Evolutionary conservation across 2,329 filamentous ascomycete species (phyloP), one percentile per base, ranked within the genome.

Genomic region (Emergomyces africanus): DNA sequence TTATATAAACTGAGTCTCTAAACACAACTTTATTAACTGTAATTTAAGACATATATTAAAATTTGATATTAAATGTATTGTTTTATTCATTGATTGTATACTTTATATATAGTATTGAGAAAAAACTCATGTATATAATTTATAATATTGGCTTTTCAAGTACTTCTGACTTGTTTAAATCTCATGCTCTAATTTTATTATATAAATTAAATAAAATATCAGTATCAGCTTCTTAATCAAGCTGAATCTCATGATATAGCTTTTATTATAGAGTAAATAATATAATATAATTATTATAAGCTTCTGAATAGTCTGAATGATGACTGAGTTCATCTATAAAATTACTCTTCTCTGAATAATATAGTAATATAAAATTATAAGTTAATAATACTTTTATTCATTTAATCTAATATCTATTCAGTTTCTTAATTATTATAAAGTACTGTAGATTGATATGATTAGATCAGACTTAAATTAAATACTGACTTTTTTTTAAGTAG

Each of bases 361-460:
- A 8, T 25, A 28, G n/a, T n/a, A 61, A 42, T 3, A n/a, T 30
- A 28, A 61, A 61, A 28, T 61, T 9, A 33, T 53, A 61, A 9
- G 18, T 20, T 12, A 5, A 30, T 0, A 61, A 50, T 18, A 20
- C 3, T 33, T 59, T 50, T 2, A 41, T 41, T 51, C 57, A 61
- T 42, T 58, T 48, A 1, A 51, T 51, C 30, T 61, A 58, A 44
- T 41, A 5, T 18, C 46, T 33, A 1, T 30, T 61, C 9, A 61
- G 57, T 15, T 6, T 33, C 23, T 60, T 59, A 23, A 50, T 59
- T 1, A 1, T 42, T 58, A 60, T 61, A 58, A 71, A 71, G 58
- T 67, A 67, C 54, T 67, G 54, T 18, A 71, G 61, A 48, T 66
- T 68, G 18, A 63, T 39, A 60, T 72, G 65, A 57, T 72, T 67